Conservation (phyloP, 2,329 filamentous ascomycete species). For the Monilinia aucupariae region DNA sequence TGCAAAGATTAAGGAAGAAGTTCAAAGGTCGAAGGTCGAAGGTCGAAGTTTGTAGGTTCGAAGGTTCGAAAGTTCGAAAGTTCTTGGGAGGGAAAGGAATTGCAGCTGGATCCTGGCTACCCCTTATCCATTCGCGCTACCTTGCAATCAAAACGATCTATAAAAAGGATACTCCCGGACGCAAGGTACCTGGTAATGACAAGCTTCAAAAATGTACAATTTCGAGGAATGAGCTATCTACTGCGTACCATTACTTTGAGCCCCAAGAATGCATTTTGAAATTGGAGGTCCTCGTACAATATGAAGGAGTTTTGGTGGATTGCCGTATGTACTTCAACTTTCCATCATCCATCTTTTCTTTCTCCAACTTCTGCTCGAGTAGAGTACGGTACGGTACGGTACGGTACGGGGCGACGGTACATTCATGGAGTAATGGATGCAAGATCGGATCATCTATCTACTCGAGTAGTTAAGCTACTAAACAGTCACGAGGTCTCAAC, state of each 20-base stretch:
- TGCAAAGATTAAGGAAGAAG: constrained; percentile 7
- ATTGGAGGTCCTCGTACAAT: constrained; percentile 16
- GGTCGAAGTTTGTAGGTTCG: too few species aligned
- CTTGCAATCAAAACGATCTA: constrained; percentile 30
- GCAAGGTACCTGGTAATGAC: constrained; percentile 23
- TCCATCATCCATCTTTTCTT: not conserved
- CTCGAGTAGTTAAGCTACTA: not conserved
- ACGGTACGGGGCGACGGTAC: too few species aligned
- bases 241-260: constrained; percentile 8
- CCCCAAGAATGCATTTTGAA: constrained; percentile 29
- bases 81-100: constrained; percentile 12
- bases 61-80: not conserved
- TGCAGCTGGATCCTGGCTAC: constrained; percentile 15
- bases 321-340: not conserved
- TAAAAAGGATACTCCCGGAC: constrained; percentile 30
- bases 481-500: not conserved
- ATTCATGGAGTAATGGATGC: constrained; percentile 1
- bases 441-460: constrained; percentile 4
- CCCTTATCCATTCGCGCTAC: constrained; percentile 31
- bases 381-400: too few species aligned
- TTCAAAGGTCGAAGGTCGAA: too few species aligned
- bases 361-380: not conserved
- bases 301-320: not conserved
- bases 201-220: constrained; percentile 27
- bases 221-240: constrained; percentile 25